Evolutionary conservation across 306 rosid species (phyloP), one percentile per base, ranked within the genome.

Genomic region (Sindora glabra): DNA sequence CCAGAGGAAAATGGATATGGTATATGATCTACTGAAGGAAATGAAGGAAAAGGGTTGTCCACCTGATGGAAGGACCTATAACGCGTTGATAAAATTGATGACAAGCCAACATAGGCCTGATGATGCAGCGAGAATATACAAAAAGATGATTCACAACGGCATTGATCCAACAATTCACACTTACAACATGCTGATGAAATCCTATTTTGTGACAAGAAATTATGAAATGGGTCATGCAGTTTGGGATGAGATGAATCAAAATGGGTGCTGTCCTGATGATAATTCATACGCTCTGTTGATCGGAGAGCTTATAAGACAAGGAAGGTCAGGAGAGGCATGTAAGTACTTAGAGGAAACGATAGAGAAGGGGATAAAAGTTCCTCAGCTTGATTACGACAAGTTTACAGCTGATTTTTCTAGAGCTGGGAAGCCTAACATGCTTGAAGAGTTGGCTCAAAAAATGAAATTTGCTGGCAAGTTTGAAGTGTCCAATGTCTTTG

Each of bases 351-450:
- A 88, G 76, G 90, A 83, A 73, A 89, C 89, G 94, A 68, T 92
- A 36, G 88, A 77, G 55, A 88, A 82, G 59, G 95, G 98, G 56
- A 92, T 92, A 96, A 88, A 78, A 70, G 87, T 95, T 70, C 95
- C 89, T 49, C 90, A 86, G 69, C 87, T 92, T 26, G 96, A 86
- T 64, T 86, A 81, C 71, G 81, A 83, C 74, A 92, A 81, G 81
- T 83, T 88, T 65, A 95, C 79, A 47, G 83, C 90, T 42, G 89
- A 86, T 76, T 80, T 83, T 73, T 83, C 94, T 12, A 77, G 83
- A 74, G 79, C 77, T 59, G 98, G 95, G 68, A 88, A 69, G 65
- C 82, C 85, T 42, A 85, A 63, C 65, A 64, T 83, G 19, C 95
- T 92, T 27, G 89, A 81, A 74, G 88, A 83, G 67, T 70, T 86